A percentile compares a stretch with the other conserved stretches of the same genome.
phyloP scores from a whole-genome alignment of 179 eudicot genomes.

The Pouteria campechiana region DNA sequence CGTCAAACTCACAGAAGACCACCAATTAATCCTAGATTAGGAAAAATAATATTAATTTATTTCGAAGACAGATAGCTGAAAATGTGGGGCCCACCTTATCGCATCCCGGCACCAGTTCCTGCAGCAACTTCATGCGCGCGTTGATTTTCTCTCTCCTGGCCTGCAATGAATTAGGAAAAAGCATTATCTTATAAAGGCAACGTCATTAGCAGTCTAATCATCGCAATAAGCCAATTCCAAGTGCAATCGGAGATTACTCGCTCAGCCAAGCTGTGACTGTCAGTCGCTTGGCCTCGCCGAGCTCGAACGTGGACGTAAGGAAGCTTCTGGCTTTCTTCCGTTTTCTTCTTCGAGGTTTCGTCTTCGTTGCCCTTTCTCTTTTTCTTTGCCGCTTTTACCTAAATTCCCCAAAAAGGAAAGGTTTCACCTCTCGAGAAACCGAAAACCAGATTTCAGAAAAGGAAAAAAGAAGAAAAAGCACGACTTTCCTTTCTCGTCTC shows the following conservation, averaged over 20 bases:
- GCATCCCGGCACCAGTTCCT: conserved; percentile 97
- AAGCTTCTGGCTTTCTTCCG: conserved; percentile 55
- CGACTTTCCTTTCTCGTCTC: conserved; percentile 72
- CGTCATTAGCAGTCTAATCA: not conserved
- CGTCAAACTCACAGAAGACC: too few species aligned
- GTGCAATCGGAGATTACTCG: conserved; percentile 35
- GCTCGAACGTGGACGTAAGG: conserved; percentile 97
- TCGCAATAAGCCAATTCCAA: not conserved
- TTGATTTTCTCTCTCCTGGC: conserved; percentile 98
- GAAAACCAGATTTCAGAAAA: too few species aligned
- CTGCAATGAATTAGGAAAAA: too few species aligned
- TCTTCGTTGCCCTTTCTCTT: conserved; percentile 37
- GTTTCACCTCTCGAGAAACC: too few species aligned
- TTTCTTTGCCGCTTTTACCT: conserved; percentile 42
- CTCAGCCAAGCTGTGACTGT: conserved; percentile 98
- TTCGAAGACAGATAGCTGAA: not conserved
- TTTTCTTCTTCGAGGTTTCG: too few species aligned
- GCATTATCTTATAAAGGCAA: too few species aligned
- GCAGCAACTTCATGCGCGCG: conserved; percentile 93
- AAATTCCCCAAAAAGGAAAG: conserved; percentile 1
- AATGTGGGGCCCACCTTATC: conserved; percentile 45
- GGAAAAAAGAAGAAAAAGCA: too few species aligned
- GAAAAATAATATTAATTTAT: not conserved
- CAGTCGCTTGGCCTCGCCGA: conserved; percentile 94
- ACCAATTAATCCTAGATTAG: not conserved